Evolutionary conservation across 2,329 filamentous ascomycete species (phyloP).

Genomic region (Phaeoacremonium minimum): DNA sequence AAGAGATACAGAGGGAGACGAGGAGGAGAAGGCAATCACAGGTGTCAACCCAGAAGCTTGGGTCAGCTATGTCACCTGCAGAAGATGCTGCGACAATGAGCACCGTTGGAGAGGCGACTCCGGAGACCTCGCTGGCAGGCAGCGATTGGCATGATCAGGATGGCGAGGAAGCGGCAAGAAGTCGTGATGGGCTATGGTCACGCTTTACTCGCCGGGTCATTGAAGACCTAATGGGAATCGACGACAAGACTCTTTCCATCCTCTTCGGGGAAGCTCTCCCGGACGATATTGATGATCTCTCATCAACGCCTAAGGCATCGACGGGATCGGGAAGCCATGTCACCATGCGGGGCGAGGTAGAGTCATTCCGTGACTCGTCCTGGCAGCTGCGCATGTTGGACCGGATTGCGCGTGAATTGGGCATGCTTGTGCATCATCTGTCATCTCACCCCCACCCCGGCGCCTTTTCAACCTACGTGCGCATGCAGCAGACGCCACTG

Average conservation of each 20-base stretch:
- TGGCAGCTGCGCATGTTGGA: slow-evolving; percentile 82
- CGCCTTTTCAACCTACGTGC: slow-evolving; percentile 78
- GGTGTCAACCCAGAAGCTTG: slow-evolving; percentile 11
- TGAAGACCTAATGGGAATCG: slow-evolving; percentile 83
- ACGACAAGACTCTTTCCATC: slow-evolving; percentile 78
- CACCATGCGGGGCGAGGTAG: slow-evolving; percentile 16
- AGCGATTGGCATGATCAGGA: slow-evolving; percentile 51
- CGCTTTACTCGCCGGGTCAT: slow-evolving; percentile 83
- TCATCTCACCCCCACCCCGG: slow-evolving; percentile 73
- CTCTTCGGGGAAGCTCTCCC: slow-evolving; percentile 80
- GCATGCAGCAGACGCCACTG: slow-evolving; percentile 58
- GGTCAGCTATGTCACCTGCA: slow-evolving; percentile 18
- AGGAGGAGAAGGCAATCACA: slow-evolving; percentile 58
- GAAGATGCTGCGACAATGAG: slow-evolving; percentile 25
- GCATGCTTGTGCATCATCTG: slow-evolving; percentile 75
- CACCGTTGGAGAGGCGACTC: slow-evolving; percentile 21
- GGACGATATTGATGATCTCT: slow-evolving; percentile 37
- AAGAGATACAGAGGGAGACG: slow-evolving; percentile 87
- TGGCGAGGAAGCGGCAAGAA: slow-evolving; percentile 32
- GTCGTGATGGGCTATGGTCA: slow-evolving; percentile 69
- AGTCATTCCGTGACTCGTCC: slow-evolving; percentile 33
- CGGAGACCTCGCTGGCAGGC: slow-evolving; percentile 29
- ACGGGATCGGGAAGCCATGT: neutral
- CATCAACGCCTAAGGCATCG: slow-evolving; percentile 42
- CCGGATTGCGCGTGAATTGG: slow-evolving; percentile 81